Evolutionary conservation across 2,329 filamentous ascomycete species (phyloP), one percentile per base, ranked within the genome.

Genomic region (Xylogone sp.): DNA sequence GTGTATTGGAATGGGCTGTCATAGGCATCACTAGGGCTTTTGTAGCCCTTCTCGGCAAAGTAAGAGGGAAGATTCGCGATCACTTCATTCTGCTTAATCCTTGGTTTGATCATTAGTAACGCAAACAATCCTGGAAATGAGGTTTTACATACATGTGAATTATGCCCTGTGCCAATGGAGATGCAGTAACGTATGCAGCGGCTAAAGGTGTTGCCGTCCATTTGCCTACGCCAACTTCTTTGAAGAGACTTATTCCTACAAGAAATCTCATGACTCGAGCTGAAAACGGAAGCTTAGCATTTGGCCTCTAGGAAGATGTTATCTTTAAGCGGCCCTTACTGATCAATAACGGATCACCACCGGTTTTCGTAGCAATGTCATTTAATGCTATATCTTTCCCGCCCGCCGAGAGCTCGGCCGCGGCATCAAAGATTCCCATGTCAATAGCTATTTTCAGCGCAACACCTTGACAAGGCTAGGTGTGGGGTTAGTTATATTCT

Each of bases 1-100:
- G 45, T n/a, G 42, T 45, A 53, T 34, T 58, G 56, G 12, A 57
- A 57, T 2, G 53, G 54, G 8, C 47, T 46, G 39, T 58, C 8
- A 24, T 49, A 57, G 18, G 52, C 53, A 31, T 57, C 51, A 5
- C 24, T 12, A 1, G 54, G 56, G 18, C 12, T 53, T 29, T 52
- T 34, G 27, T 55, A 57, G 2, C 49, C 45, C 2, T 42, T 52
- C 21, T 51, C 22, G 2, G 19, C 20, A 18, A 58, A 53, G 31
- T 58, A 57, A 6, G 34, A 19, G 3, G 52, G 52, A 2, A 58
- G 43, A 21, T 21, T 9, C n/a, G 49, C 9, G 18, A 50, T 31
- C 8, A 53, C 27, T 50, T 51, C 43, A 13, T 50, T 54, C 39
- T 52, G 53, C 4, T 13, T 22, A 10, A 42, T 51, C 34, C 46